A percentile compares a stretch with the other conserved stretches of the same genome.
Evolutionary conservation across 1,139 yeast species (phyloP).

Genomic region (Geotrichum candidum): DNA sequence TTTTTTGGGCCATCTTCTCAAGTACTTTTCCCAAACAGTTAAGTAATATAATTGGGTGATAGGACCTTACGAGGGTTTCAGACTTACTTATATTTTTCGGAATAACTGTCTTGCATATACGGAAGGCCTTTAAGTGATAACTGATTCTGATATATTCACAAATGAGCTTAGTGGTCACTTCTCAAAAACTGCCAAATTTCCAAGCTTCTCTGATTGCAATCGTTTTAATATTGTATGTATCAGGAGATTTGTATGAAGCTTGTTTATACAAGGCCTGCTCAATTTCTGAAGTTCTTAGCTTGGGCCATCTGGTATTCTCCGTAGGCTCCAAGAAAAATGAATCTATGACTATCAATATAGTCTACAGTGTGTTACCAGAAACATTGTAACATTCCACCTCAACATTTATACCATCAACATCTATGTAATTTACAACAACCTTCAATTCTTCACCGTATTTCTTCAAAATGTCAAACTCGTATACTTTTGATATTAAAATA

Average conservation of each 20-base stretch:
- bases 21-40: not conserved
- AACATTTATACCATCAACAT: too few species aligned
- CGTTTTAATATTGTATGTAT: not conserved
- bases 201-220: not conserved
- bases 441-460: too few species aligned
- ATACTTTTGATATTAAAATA: too few species aligned
- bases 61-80: not conserved
- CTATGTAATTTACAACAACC: too few species aligned
- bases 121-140: not conserved
- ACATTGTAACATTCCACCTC: too few species aligned
- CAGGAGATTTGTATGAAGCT: not conserved
- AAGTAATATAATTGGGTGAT: too few species aligned
- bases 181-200: not conserved
- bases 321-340: not conserved
- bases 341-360: too few species aligned
- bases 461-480: too few species aligned
- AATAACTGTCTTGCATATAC: not conserved
- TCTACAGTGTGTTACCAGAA: too few species aligned
- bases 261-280: not conserved
- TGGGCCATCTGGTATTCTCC: not conserved
- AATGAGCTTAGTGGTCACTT: not conserved
- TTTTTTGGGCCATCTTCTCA: not conserved
- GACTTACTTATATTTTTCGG: conserved; percentile 5
- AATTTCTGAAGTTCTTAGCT: too few species aligned
- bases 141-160: not conserved